Percentiles rank a stretch among this genome's conserved stretches.
Evolutionary conservation across 2,329 filamentous ascomycete genomes (phyloP).

Genomic region (Nemania sp.): DNA sequence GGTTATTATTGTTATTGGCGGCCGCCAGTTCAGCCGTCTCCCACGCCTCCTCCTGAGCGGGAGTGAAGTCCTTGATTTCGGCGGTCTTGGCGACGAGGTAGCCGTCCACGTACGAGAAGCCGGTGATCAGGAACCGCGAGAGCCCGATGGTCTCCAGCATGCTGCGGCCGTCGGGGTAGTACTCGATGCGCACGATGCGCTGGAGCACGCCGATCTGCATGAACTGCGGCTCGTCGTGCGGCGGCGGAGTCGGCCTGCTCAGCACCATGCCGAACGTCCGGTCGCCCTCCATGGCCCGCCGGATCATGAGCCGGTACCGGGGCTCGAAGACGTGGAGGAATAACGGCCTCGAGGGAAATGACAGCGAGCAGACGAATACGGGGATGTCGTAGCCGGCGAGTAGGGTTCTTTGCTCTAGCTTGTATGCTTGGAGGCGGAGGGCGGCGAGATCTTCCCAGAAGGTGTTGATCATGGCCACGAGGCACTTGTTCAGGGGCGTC

Average conservation of each 20-base stretch:
- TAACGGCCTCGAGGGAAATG: constrained; percentile 81
- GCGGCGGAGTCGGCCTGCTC: constrained; percentile 57
- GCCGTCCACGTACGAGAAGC: constrained; percentile 69
- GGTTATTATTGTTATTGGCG: too few relatives aligned
- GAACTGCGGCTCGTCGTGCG: constrained; percentile 52
- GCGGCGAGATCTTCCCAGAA: constrained; percentile 72
- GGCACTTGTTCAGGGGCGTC: constrained; percentile 61
- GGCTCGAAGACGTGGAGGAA: constrained; percentile 92
- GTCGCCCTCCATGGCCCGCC: constrained; percentile 72
- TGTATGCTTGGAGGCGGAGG: constrained; percentile 57
- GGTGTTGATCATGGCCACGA: constrained; percentile 64
- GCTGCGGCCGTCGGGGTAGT: constrained; percentile 78
- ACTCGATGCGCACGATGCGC: constrained; percentile 72
- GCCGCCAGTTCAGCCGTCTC: constrained; percentile 76
- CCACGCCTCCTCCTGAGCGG: constrained; percentile 76
- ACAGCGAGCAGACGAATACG: constrained; percentile 79
- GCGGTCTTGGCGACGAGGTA: constrained; percentile 78
- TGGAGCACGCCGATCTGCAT: constrained; percentile 78
- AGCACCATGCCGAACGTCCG: constrained; percentile 85
- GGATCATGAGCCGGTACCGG: constrained; percentile 88
- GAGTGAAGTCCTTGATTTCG: constrained; percentile 77
- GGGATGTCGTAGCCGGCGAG: constrained; percentile 64
- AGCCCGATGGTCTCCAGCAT: constrained; percentile 77
- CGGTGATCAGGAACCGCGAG: constrained; percentile 73
- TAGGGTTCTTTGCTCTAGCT: constrained; percentile 59